These are phyloP conservation scores for Aureobasidium vineae DNA, from an alignment of 2,329 filamentous ascomycete genomes.

Conservation along the genomic window DNA sequence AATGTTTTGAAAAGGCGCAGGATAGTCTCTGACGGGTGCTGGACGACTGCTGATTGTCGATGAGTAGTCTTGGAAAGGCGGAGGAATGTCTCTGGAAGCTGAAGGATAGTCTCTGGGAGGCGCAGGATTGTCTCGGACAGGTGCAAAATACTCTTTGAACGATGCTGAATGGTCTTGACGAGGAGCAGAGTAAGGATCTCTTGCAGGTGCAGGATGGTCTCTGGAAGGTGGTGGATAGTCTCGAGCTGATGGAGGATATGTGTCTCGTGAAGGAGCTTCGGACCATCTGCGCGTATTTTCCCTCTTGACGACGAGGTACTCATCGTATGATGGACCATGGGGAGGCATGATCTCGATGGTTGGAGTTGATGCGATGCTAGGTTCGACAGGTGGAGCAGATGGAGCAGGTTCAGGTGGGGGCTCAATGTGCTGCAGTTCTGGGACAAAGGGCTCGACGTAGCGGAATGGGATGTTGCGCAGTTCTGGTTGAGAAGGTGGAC, in stretches of 20 bases:
- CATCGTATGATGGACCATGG: neutral
- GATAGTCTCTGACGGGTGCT: neutral
- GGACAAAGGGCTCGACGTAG: neutral
- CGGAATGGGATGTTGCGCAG: neutral
- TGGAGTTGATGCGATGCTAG: neutral
- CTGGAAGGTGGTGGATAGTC: neutral
- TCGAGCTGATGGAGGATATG: neutral
- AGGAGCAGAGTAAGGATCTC: neutral
- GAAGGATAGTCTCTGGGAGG: neutral
- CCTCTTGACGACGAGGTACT: constrained; percentile 3
- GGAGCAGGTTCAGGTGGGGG: neutral
- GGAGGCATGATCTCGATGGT: constrained; percentile 10
- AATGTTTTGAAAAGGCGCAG: neutral
- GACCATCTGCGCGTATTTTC: neutral
- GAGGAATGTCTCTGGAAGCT: too few relatives aligned
- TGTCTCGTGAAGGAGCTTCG: neutral
- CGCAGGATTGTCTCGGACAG: neutral
- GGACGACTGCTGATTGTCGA: neutral
- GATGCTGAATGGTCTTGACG: neutral
- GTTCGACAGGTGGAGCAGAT: neutral
- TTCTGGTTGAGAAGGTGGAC: neutral
- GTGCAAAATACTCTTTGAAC: neutral
- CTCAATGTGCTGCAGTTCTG: neutral
- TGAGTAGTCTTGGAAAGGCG: neutral
- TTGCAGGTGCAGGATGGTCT: neutral